Percentiles rank a stretch among this genome's conserved stretches.
Conservation (phyloP, 2,329 filamentous ascomycete genomes). For the Fusarium circinatum region DNA sequence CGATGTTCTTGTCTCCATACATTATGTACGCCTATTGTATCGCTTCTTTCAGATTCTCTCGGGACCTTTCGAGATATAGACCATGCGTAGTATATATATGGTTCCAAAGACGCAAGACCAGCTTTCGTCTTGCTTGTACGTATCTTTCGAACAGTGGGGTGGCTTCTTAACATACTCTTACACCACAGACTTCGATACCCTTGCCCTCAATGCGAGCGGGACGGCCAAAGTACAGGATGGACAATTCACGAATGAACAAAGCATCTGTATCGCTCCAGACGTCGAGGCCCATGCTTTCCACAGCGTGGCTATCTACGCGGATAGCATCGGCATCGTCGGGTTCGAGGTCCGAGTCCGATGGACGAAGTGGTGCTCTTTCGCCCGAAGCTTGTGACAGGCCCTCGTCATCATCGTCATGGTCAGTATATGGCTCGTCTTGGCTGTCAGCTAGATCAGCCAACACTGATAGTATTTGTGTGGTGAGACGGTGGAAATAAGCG, state of each 20-base stretch:
- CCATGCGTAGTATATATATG: constrained; percentile 25
- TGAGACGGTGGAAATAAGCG: constrained; percentile 83
- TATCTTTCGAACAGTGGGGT: not conserved
- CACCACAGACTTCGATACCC: constrained; percentile 78
- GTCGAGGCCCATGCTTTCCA: constrained; percentile 80
- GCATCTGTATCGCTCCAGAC: constrained; percentile 78
- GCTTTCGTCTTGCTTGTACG: constrained; percentile 35
- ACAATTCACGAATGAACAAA: constrained; percentile 72
- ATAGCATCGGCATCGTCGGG: constrained; percentile 55
- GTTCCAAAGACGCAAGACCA: constrained; percentile 40
- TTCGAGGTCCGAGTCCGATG: constrained; percentile 33
- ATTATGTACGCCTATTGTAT: constrained; percentile 20
- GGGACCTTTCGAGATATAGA: constrained; percentile 22
- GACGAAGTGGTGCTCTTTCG: constrained; percentile 44
- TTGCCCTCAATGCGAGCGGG: constrained; percentile 72
- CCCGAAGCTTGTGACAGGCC: constrained; percentile 47
- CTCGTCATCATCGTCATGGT: constrained; percentile 49
- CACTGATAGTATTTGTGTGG: constrained; percentile 70
- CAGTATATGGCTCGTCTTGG: constrained; percentile 55
- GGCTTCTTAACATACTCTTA: constrained; percentile 69
- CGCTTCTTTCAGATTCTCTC: constrained; percentile 1
- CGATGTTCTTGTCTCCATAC: constrained; percentile 21
- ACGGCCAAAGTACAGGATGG: constrained; percentile 73
- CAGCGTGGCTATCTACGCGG: constrained; percentile 69
- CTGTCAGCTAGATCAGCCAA: constrained; percentile 69